phyloP scores from a whole-genome alignment of 2,329 filamentous ascomycete genomes.

The Aspergillus sergii region DNA sequence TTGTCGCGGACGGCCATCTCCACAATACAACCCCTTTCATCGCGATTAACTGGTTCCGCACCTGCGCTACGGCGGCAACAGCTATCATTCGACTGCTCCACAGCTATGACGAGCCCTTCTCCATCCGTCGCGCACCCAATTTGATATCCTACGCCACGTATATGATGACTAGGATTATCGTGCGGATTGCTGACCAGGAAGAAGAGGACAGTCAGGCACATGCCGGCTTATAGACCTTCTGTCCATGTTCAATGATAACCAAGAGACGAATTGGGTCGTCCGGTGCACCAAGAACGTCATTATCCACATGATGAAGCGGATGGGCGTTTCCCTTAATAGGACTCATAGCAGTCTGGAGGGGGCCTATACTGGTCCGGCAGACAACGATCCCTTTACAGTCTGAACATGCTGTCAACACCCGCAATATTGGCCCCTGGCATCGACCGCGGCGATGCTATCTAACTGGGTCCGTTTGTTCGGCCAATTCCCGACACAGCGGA shows the following conservation, averaged over 20 bases:
- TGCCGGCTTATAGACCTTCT: constrained; percentile 48
- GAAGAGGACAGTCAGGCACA: constrained; percentile 39
- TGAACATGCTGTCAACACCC: not conserved
- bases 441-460: not conserved
- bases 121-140: too few species aligned
- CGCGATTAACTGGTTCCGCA: constrained; percentile 48
- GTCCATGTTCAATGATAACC: constrained; percentile 52
- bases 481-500: constrained; percentile 31
- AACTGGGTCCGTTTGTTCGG: not conserved
- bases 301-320: constrained; percentile 32
- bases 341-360: not conserved
- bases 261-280: constrained; percentile 55
- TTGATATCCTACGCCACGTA: too few species aligned
- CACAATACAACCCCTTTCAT: constrained; percentile 44
- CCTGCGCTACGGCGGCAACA: constrained; percentile 32
- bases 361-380: not conserved
- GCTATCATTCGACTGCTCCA: constrained; percentile 40
- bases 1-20: constrained; percentile 47
- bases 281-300: constrained; percentile 51
- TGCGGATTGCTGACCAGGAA: too few species aligned
- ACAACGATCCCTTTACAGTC: not conserved
- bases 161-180: too few species aligned
- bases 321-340: constrained; percentile 30
- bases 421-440: too few species aligned
- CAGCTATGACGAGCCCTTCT: constrained; percentile 49